Evolutionary conservation across 768 basidiomycete genomes (phyloP), one percentile per base, ranked within the genome.

Genomic region (Naganishia randhawae): DNA sequence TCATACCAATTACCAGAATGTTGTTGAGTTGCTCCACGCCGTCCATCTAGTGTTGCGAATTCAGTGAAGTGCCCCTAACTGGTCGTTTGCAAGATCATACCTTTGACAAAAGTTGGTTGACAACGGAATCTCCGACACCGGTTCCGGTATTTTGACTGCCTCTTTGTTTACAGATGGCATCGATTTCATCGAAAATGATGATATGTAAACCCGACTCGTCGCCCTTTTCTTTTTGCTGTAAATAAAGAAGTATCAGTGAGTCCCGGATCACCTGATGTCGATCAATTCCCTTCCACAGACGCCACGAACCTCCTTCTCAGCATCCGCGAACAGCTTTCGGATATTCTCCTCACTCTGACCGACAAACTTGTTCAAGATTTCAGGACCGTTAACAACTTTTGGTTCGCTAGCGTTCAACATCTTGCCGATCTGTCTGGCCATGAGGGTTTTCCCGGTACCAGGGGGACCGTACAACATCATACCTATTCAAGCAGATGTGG

Each of bases 1-100:
- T 99, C 96, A 99, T 99, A 74, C 96, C 96, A 73, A 99, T 99
- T 73, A 99, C 89, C 74, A 99, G 89, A 70, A 99, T 95, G 81
- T 99, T 99, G 83, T 99, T 98, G 35, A 99, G 83, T 82, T 92
- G 90, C 77, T 99, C 96, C 13, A 99, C 95, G 83, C 96, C 96
- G 73, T 99, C 96, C 93, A 99, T 95, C 92, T 96, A 72, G 16
- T 8, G 14, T 22, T 10, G 16, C 25, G 16, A 27, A 48, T n/a
- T 42, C 62, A 37, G 55, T 25, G 17, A 13, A 57, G 33, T 9
- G n/a, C n/a, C 22, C 31, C 51, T 41, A 35, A 54, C 65, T 37
- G 29, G 67, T 62, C 37, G 48, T 32, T 25, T n/a, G 52, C n/a
- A 39, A 45, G 6, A 10, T 66, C 83, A 13, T 50, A 89, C 92